Percentiles rank a stretch among this genome's conserved stretches.
Evolutionary conservation across 768 basidiomycete species (phyloP).

Genomic region (Trametes maxima): DNA sequence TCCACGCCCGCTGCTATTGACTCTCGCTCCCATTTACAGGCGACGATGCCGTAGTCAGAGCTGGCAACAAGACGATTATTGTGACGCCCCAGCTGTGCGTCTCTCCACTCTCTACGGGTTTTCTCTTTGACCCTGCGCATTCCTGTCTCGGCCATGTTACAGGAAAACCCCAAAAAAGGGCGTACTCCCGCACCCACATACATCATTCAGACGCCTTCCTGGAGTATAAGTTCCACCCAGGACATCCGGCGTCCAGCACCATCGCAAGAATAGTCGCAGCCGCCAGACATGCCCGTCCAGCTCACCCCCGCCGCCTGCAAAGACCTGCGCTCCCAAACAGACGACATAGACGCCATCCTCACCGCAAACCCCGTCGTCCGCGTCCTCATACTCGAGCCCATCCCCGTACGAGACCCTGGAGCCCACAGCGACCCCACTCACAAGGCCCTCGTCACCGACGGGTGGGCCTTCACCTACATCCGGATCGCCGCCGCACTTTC

Average conservation of each 20-base stretch:
- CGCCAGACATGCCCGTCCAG: background rate
- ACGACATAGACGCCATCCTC: background rate
- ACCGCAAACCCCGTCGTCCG: constrained; percentile 3
- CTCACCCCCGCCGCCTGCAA: constrained; percentile 1
- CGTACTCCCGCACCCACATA: too few relatives aligned
- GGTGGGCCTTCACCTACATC: background rate
- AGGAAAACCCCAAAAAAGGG: too few relatives aligned
- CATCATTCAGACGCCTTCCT: too few relatives aligned
- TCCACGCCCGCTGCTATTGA: too few relatives aligned
- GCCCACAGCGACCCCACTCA: background rate
- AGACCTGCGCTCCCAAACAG: background rate
- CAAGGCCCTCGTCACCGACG: constrained; percentile 4
- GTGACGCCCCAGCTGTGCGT: too few relatives aligned
- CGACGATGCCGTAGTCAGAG: too few relatives aligned
- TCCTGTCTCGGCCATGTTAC: too few relatives aligned
- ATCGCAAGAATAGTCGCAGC: background rate
- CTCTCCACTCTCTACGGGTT: too few relatives aligned
- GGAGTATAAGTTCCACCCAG: too few relatives aligned
- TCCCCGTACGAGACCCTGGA: background rate
- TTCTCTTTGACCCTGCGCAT: too few relatives aligned
- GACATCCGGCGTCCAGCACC: background rate
- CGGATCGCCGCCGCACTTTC: background rate
- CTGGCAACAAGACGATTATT: too few relatives aligned
- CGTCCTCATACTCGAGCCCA: background rate
- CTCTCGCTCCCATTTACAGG: too few relatives aligned